phyloP scores from a whole-genome alignment of 2,329 filamentous ascomycete species.

The Byssoonygena ceratinophila region DNA sequence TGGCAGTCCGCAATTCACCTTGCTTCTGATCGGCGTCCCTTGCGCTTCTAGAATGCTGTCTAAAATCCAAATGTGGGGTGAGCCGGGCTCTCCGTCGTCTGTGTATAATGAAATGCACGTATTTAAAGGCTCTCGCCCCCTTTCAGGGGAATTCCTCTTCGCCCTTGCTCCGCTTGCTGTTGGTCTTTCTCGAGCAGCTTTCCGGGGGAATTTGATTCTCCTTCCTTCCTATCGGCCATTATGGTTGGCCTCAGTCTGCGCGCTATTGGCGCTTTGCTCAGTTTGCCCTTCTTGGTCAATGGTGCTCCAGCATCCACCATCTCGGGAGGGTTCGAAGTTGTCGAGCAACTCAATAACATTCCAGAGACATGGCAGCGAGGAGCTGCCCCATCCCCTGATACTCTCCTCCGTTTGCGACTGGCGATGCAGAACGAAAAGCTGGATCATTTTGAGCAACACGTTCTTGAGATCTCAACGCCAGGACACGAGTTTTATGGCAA shows the following conservation, averaged over 20 bases:
- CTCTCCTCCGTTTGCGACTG: conserved; percentile 40
- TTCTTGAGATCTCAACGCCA: conserved; percentile 54
- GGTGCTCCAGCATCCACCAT: conserved; percentile 11
- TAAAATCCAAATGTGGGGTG: not conserved
- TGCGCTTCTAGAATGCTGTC: conserved; percentile 1
- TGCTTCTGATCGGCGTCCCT: not conserved
- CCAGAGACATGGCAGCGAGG: conserved; percentile 30
- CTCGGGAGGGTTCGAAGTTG: not conserved
- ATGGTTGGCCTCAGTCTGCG: conserved; percentile 13
- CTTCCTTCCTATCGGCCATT: not conserved
- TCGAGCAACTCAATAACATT: conserved; percentile 18
- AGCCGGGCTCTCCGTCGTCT: not conserved
- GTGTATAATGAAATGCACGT: no score
- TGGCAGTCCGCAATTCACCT: not conserved
- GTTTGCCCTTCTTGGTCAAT: conserved; percentile 10
- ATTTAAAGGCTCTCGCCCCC: not conserved
- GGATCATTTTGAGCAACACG: conserved; percentile 46
- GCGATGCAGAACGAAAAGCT: conserved; percentile 42
- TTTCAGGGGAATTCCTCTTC: not conserved
- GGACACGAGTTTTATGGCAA: conserved; percentile 49
- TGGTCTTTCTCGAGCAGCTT: not conserved
- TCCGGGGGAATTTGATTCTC: not conserved
- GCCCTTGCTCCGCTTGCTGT: not conserved
- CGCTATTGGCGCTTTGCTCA: conserved; percentile 13
- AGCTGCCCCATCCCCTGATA: conserved; percentile 24